These are phyloP conservation scores for Staphylotrichum tortipilum DNA, from an alignment of 495 filamentous ascomycete genomes.

Conservation along the genomic window DNA sequence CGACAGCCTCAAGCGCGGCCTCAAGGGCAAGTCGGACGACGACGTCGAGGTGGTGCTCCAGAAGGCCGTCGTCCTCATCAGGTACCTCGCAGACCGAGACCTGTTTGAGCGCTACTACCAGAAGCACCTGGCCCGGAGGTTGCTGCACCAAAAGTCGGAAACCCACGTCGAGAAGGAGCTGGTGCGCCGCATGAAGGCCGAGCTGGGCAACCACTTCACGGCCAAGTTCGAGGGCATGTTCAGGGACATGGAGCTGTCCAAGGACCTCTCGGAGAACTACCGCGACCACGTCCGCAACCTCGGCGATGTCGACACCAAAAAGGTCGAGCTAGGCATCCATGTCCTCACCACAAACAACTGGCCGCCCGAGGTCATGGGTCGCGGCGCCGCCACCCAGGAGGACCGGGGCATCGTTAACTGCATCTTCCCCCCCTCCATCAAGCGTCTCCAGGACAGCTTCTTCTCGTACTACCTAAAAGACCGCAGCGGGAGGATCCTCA, in stretches of 20 bases:
- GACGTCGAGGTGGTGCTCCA: conserved; percentile 85
- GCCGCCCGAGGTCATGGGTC: conserved; percentile 79
- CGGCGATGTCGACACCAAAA: conserved; percentile 57
- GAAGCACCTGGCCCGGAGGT: conserved; percentile 80
- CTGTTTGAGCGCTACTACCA: conserved; percentile 98
- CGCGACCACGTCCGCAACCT: conserved; percentile 55
- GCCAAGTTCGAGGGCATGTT: conserved; percentile 95
- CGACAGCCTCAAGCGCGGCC: conserved; percentile 87
- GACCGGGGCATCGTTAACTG: conserved; percentile 48
- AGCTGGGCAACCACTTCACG: conserved; percentile 91
- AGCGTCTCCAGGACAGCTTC: conserved; percentile 73
- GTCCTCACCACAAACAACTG: conserved; percentile 90
- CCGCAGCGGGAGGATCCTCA: conserved; percentile 76
- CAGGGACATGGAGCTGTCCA: conserved; percentile 86
- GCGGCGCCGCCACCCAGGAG: conserved; percentile 20
- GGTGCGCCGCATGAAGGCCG: conserved; percentile 92
- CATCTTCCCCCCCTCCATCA: conserved; percentile 67
- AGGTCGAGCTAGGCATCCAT: conserved; percentile 69
- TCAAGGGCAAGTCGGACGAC: conserved; percentile 82
- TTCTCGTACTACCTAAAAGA: conserved; percentile 83
- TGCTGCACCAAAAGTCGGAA: conserved; percentile 78
- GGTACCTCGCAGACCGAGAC: conserved; percentile 86
- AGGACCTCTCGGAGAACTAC: conserved; percentile 72
- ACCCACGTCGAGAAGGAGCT: conserved; percentile 89
- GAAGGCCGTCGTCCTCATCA: conserved; percentile 77